Evolutionary conservation across 768 basidiomycete genomes (phyloP).

Genomic region (Clavaria fumosa): DNA sequence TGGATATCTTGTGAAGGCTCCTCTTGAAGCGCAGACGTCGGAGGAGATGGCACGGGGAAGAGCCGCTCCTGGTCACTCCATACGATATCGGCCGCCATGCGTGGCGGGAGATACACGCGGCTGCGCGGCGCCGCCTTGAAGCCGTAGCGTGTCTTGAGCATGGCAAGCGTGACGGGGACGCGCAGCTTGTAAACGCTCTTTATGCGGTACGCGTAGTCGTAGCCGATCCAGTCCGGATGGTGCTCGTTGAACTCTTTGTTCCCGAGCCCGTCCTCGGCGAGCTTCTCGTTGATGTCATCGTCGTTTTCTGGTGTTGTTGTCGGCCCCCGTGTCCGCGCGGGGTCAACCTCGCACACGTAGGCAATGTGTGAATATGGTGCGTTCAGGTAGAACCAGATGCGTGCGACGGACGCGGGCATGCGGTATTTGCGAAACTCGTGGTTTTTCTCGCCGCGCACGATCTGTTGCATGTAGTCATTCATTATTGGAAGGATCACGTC

Average conservation of each 20-base stretch:
- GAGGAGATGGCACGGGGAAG: background rate
- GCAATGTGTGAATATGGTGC: slow-evolving; percentile 14
- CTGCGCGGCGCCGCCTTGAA: slow-evolving; percentile 14
- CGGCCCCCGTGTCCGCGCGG: slow-evolving; percentile 10
- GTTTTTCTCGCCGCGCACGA: slow-evolving; percentile 13
- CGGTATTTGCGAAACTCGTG: slow-evolving; percentile 20
- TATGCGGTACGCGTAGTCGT: slow-evolving; percentile 17
- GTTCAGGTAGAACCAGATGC: slow-evolving; percentile 18
- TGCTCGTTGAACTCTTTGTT: slow-evolving; percentile 15
- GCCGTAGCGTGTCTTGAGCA: slow-evolving; percentile 12
- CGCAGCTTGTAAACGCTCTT: slow-evolving; percentile 10
- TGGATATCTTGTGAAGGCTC: no score
- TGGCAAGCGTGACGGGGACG: slow-evolving; percentile 10
- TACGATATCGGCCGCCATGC: background rate
- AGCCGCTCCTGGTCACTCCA: slow-evolving; percentile 4
- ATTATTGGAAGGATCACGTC: slow-evolving; percentile 3
- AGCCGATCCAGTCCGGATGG: slow-evolving; percentile 14
- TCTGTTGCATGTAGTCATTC: slow-evolving; percentile 14
- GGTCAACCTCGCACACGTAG: slow-evolving; percentile 18
- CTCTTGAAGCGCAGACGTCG: no score
- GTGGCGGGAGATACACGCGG: background rate
- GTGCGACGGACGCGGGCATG: slow-evolving; percentile 13
- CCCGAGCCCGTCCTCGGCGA: slow-evolving; percentile 14
- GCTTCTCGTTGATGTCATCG: slow-evolving; percentile 11
- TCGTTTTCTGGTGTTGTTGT: no score